Evolutionary conservation across 495 filamentous ascomycete species (phyloP), one percentile per base, ranked within the genome.

Genomic region (Patellaria atrata): DNA sequence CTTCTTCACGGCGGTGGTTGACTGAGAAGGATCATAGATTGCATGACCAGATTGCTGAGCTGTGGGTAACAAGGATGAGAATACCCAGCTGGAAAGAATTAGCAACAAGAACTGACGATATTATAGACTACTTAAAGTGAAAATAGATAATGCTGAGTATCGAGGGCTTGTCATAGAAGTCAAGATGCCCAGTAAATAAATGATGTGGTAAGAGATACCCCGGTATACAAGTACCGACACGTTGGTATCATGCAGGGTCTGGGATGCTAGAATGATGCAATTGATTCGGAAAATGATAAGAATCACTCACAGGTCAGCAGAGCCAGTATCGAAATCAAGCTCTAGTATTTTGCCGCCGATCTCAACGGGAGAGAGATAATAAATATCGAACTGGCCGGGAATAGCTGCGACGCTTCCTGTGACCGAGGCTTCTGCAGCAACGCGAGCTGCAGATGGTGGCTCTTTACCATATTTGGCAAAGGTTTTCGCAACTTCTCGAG

Each of bases 311-410:
- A 86, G 68, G 58, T 86, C 80, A 27, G 75, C 70, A 24, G 73
- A 79, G 3, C 80, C 80, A 25, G 80, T 82, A 51, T 86, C 80
- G 46, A 83, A 66, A 50, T 82, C 73, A 37, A 85, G 47, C 45
- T 73, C 66, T 44, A 83, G 50, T 3, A 62, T 67, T 34, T 73
- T 69, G 9, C 58, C 57, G 38, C 80, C 80, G 39, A 84, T 61
- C 2, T 55, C 62, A 34, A 84, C 76, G 11, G 77, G 75, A 17
- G 65, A 68, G 40, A 84, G 50, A 43, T 80, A 86, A 52, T 79
- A 70, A 21, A 50, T 41, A 45, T 83, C 80, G 44, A 68, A 54
- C 9, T 48, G 26, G 0, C 13, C 32, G 8, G 80, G 78, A 3
- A 51, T 64, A 13, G 72, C 64, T 30, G 54, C 46, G 21, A 60